A percentile compares a stretch with the other conserved stretches of the same genome.
These are phyloP conservation scores for Heterobasidion annosum DNA, from an alignment of 1,284 basidiomycete species.

Conservation along the genomic window DNA sequence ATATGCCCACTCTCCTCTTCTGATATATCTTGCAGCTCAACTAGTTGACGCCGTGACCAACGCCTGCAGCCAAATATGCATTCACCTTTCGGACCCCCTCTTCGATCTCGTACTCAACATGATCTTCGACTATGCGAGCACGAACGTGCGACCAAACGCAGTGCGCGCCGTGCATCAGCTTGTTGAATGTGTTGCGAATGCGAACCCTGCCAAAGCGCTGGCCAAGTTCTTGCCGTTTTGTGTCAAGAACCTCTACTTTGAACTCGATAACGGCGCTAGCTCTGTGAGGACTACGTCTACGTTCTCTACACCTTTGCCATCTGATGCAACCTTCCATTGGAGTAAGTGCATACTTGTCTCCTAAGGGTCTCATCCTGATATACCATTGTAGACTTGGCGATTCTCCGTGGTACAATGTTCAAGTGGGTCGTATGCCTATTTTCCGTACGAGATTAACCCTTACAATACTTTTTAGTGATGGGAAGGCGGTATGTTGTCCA, in stretches of 20 bases:
- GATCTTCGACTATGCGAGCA: conserved; percentile 71
- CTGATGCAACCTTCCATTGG: conserved; percentile 88
- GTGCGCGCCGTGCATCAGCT: conserved; percentile 84
- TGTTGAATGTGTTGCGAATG: conserved; percentile 80
- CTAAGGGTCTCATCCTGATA: not conserved
- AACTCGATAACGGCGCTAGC: conserved; percentile 83
- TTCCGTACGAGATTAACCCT: conserved; percentile 6
- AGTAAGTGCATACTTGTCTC: conserved; percentile 34
- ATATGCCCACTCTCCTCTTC: not conserved
- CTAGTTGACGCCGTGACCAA: conserved; percentile 61
- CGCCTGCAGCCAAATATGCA: conserved; percentile 72
- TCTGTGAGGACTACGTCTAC: conserved; percentile 77
- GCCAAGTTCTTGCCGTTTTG: conserved; percentile 73
- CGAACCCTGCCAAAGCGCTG: conserved; percentile 70
- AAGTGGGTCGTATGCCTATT: conserved; percentile 39
- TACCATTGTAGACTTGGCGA: conserved; percentile 45
- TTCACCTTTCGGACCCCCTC: conserved; percentile 74
- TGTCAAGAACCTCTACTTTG: conserved; percentile 59
- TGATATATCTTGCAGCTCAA: conserved; percentile 32
- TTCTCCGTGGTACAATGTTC: conserved; percentile 59
- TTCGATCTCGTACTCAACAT: conserved; percentile 80
- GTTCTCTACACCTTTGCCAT: conserved; percentile 59
- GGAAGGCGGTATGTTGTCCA: conserved; percentile 38
- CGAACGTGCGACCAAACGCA: conserved; percentile 76
- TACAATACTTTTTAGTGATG: conserved; percentile 37